These are phyloP conservation scores for Trichoderma koningii DNA, from an alignment of 2,329 filamentous ascomycete genomes.

Conservation along the genomic window DNA sequence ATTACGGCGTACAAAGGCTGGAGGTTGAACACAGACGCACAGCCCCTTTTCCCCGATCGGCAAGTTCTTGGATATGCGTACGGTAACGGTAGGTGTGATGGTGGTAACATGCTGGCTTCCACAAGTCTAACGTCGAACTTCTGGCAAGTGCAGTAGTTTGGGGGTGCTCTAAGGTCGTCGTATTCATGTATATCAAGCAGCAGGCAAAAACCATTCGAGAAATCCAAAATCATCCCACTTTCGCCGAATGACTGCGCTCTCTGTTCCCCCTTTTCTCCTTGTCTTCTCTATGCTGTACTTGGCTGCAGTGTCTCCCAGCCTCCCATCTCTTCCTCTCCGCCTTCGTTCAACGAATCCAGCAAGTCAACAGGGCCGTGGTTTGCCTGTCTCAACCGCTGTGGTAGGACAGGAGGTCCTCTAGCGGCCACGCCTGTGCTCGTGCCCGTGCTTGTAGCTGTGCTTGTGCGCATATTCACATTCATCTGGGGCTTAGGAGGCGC, in stretches of 20 bases:
- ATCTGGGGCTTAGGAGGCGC: slow-evolving; percentile 32
- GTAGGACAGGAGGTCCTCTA: slow-evolving; percentile 31
- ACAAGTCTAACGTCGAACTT: background rate
- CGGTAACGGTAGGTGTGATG: too few species aligned
- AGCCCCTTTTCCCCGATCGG: too few species aligned
- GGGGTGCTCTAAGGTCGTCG: background rate
- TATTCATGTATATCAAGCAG: slow-evolving; percentile 15
- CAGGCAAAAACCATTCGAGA: background rate
- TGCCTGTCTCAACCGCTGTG: slow-evolving; percentile 33
- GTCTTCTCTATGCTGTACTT: slow-evolving; percentile 32
- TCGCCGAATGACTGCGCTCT: background rate
- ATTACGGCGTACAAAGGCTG: too few species aligned
- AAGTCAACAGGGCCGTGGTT: slow-evolving; percentile 42
- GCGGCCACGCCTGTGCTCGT: slow-evolving; percentile 29
- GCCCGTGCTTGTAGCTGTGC: slow-evolving; percentile 34
- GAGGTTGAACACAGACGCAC: too few species aligned
- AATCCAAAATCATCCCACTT: background rate
- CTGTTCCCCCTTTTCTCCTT: background rate
- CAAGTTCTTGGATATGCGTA: too few species aligned
- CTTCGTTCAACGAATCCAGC: slow-evolving; percentile 54
- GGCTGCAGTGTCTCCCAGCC: slow-evolving; percentile 61
- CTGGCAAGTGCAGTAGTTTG: background rate
- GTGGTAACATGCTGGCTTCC: background rate
- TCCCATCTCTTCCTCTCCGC: slow-evolving; percentile 50
- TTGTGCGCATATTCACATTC: slow-evolving; percentile 33